These are phyloP conservation scores for Claviceps spartinae DNA, from an alignment of 2,329 filamentous ascomycete species.

Conservation along the genomic window DNA sequence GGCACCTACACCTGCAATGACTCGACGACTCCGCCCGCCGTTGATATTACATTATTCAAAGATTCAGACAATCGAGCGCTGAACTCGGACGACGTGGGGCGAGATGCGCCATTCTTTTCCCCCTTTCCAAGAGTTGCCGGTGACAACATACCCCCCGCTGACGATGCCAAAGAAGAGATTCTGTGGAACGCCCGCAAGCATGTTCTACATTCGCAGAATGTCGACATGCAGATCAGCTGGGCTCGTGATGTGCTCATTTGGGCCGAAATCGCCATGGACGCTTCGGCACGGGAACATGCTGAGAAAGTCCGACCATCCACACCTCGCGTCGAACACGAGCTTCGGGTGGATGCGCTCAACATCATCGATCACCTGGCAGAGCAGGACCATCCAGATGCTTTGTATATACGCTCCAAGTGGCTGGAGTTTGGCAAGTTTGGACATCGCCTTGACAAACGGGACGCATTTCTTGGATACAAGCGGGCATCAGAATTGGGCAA, in stretches of 20 bases:
- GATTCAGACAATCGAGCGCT: constrained; percentile 23
- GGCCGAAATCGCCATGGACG: constrained; percentile 71
- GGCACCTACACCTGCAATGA: constrained; percentile 4
- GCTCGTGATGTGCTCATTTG: constrained; percentile 83
- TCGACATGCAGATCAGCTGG: constrained; percentile 94
- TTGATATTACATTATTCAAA: constrained; percentile 26
- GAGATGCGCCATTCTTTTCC: constrained; percentile 65
- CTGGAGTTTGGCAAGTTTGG: constrained; percentile 96
- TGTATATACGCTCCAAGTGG: constrained; percentile 95
- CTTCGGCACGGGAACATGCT: constrained; percentile 50
- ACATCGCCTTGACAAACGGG: constrained; percentile 79
- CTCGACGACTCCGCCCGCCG: constrained; percentile 8
- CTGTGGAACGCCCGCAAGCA: constrained; percentile 71
- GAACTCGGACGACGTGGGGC: constrained; percentile 29
- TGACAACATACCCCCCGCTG: constrained; percentile 81
- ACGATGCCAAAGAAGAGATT: constrained; percentile 86
- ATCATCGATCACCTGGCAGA: constrained; percentile 83
- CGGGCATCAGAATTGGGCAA: constrained; percentile 78
- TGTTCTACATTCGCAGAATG: constrained; percentile 86
- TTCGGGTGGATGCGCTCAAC: constrained; percentile 78
- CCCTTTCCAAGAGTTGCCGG: constrained; percentile 80
- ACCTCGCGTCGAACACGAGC: constrained; percentile 75
- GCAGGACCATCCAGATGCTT: constrained; percentile 83
- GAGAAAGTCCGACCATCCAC: constrained; percentile 53
- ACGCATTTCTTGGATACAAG: constrained; percentile 79